Conservation (phyloP, 371 early-diverging fungal genomes). For the Enterocytospora artemiae region DNA sequence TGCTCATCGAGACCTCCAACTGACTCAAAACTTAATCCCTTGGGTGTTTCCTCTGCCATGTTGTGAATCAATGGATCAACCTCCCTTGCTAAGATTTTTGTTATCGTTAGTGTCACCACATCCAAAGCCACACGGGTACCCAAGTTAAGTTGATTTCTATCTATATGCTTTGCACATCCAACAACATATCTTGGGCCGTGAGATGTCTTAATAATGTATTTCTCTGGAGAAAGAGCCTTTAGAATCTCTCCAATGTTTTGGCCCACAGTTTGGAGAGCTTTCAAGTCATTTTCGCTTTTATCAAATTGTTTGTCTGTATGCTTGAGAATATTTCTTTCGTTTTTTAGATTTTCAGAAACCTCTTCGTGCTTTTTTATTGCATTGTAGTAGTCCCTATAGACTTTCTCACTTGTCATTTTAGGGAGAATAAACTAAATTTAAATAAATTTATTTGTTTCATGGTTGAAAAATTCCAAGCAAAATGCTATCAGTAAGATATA, state of each 20-base stretch:
- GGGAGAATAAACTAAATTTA: not conserved
- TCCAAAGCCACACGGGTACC: constrained; percentile 92
- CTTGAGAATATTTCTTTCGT: constrained; percentile 66
- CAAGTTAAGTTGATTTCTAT: constrained; percentile 66
- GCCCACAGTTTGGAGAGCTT: constrained; percentile 91
- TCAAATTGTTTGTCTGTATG: constrained; percentile 72
- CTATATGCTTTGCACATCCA: constrained; percentile 84
- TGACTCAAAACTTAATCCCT: constrained; percentile 79
- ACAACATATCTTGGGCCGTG: constrained; percentile 97
- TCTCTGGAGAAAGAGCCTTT: constrained; percentile 86
- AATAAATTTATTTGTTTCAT: not conserved
- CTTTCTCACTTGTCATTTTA: constrained; percentile 59
- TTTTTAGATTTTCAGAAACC: constrained; percentile 79
- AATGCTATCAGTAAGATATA: no score
- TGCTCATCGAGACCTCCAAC: constrained; percentile 92
- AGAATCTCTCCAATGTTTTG: constrained; percentile 97
- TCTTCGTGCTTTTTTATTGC: constrained; percentile 78
- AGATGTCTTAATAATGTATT: constrained; percentile 93
- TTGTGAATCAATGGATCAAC: constrained; percentile 96
- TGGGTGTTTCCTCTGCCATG: constrained; percentile 81
- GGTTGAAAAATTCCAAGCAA: no score
- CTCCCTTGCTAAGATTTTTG: constrained; percentile 90
- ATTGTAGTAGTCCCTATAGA: constrained; percentile 70
- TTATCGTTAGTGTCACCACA: constrained; percentile 96
- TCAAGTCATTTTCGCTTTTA: constrained; percentile 90